Conservation (phyloP, 768 basidiomycete genomes). For the Boletellus ananiceps region DNA sequence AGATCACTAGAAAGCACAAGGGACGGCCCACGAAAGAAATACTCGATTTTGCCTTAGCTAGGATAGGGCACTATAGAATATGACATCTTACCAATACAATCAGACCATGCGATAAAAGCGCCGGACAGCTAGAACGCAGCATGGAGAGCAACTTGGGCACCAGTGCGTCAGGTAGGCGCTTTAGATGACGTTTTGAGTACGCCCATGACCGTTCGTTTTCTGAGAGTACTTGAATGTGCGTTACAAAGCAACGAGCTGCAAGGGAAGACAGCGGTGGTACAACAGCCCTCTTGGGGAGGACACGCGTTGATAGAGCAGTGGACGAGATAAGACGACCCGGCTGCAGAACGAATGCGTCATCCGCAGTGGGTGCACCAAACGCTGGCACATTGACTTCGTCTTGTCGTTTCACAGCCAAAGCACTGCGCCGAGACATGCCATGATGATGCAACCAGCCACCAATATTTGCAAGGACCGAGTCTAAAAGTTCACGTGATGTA, state of each 20-base stretch:
- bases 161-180: conserved; percentile 47
- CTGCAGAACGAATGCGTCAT: conserved; percentile 37
- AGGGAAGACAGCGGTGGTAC: conserved; percentile 46
- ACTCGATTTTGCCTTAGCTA: conserved; percentile 31
- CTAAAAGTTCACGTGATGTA: no score
- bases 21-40: conserved; percentile 53
- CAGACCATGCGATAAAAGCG: conserved; percentile 47
- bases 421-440: neutral
- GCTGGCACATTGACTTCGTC: conserved; percentile 11
- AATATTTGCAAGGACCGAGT: no score
- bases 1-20: conserved; percentile 45
- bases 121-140: conserved; percentile 47
- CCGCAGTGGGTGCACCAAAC: conserved; percentile 44
- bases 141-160: conserved; percentile 49
- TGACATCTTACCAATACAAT: conserved; percentile 46
- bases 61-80: neutral
- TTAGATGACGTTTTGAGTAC: conserved; percentile 37
- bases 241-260: conserved; percentile 50
- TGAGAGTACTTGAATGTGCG: conserved; percentile 39
- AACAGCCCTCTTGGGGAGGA: conserved; percentile 24
- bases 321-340: conserved; percentile 44
- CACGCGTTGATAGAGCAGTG: conserved; percentile 46
- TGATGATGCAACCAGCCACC: no score
- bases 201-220: conserved; percentile 38
- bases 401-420: conserved; percentile 12